Percentiles rank a stretch among this genome's conserved stretches.
These are phyloP conservation scores for Fraxinus greggii DNA, from an alignment of 305 asterid species.

Conservation along the genomic window DNA sequence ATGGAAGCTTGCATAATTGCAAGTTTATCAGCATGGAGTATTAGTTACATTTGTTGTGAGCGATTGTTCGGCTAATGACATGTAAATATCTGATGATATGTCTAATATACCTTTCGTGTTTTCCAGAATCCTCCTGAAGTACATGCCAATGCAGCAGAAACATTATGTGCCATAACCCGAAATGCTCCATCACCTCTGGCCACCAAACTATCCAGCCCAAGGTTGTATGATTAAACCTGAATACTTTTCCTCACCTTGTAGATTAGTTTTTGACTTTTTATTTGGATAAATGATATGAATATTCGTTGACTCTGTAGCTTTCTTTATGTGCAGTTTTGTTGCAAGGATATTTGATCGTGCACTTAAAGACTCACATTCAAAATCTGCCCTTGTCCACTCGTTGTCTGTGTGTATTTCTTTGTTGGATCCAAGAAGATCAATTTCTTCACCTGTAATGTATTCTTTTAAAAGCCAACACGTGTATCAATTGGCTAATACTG, in stretches of 20 bases:
- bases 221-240: slow-evolving; percentile 36
- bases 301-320: slow-evolving; percentile 20
- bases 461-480: slow-evolving; percentile 76
- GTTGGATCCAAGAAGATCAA: slow-evolving; percentile 89
- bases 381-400: slow-evolving; percentile 81
- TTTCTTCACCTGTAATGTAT: slow-evolving; percentile 67
- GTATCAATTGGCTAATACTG: slow-evolving; percentile 75
- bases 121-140: slow-evolving; percentile 75
- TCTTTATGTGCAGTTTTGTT: slow-evolving; percentile 66
- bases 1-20: background rate
- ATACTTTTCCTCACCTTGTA: background rate
- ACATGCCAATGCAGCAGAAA: slow-evolving; percentile 88
- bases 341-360: slow-evolving; percentile 85
- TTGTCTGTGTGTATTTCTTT: slow-evolving; percentile 84
- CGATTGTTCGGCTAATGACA: slow-evolving; percentile 23
- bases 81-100: slow-evolving; percentile 21
- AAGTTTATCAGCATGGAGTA: background rate
- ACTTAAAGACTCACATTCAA: slow-evolving; percentile 77
- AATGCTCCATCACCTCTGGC: slow-evolving; percentile 77
- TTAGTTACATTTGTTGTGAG: background rate
- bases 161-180: slow-evolving; percentile 81
- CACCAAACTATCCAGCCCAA: slow-evolving; percentile 72
- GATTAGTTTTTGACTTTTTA: background rate
- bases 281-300: slow-evolving; percentile 4
- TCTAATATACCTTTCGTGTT: slow-evolving; percentile 12